Evolutionary conservation across 108 stramenopile genomes (phyloP).

Genomic region (Fistulifera solaris): DNA sequence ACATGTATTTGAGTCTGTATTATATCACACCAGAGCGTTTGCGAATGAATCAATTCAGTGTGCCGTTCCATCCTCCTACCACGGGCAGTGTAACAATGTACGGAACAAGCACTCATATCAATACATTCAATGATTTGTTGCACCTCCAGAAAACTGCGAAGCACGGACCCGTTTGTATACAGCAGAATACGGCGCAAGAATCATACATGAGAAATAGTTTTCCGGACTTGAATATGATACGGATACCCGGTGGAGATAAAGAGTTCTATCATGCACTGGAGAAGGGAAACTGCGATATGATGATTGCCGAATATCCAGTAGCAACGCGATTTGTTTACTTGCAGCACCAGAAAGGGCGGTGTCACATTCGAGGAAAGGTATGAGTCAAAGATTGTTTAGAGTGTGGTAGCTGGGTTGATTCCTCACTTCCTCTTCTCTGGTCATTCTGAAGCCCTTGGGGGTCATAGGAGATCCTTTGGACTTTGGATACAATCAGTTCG

Average conservation of each 20-base stretch:
- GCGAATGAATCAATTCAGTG: constrained; percentile 13
- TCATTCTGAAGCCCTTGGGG: constrained; percentile 18
- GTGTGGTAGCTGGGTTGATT: background rate
- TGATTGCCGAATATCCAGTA: constrained; percentile 16
- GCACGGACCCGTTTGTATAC: no score
- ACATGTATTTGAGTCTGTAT: constrained; percentile 24
- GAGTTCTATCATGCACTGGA: constrained; percentile 11
- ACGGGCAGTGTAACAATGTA: constrained; percentile 18
- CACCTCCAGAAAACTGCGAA: no score
- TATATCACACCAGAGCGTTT: constrained; percentile 21
- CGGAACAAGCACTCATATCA: constrained; percentile 16
- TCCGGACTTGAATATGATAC: constrained; percentile 14
- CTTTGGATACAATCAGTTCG: constrained; percentile 30
- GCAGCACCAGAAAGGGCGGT: constrained; percentile 7
- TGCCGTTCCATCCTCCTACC: constrained; percentile 17
- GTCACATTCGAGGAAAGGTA: constrained; percentile 11
- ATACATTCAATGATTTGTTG: constrained; percentile 9
- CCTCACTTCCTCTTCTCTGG: no score
- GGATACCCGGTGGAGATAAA: constrained; percentile 3
- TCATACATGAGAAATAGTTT: constrained; percentile 8
- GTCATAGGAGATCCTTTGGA: constrained; percentile 16
- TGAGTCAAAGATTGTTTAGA: background rate
- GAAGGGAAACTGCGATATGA: constrained; percentile 11
- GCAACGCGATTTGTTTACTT: constrained; percentile 15
- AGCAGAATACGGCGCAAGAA: constrained; percentile 6